Evolutionary conservation across 2,329 filamentous ascomycete genomes (phyloP), one percentile per base, ranked within the genome.

Genomic region (Fusarium goolgardi): DNA sequence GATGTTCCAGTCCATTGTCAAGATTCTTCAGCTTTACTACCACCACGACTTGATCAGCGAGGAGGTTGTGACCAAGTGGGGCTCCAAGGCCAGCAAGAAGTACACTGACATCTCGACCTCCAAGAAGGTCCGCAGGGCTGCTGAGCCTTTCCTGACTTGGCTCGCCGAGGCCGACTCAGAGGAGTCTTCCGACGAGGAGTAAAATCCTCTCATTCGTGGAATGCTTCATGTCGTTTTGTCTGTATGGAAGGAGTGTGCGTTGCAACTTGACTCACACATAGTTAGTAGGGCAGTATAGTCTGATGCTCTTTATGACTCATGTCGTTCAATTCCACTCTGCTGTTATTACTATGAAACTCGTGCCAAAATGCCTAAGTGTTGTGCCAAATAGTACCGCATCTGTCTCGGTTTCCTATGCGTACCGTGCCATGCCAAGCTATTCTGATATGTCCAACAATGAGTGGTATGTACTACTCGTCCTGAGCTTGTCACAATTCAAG

Each of bases 11-110:
- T 83, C 92, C 77, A 86, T 98, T 65, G 91, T 94, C 69, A 93
- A 93, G 80, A 92, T 99, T 74, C 86, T 99, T 68, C 88, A 97
- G 79, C 87, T 91, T 75, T 91, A 95, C 82, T 99, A 98, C 81
- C 88, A 97, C 81, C 86, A 93, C 75, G 96, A 99, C 72, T 86
- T 99, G 56, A 84, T 97, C 74, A 89, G 86, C 52, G 96, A 99
- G 83, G 94, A 97, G 68, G 88, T 94, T 18, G 88, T 97, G 77
- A 92, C 90, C 81, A 90, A 91, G 73, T 99, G 96, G 95, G 95
- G 94, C 70, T 86, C 88, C 77, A 97, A 96, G 86, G 94, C 95
- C 62, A 97, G 93, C 88, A 97, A 97, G 90, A 97, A 97, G 85
- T 98, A 98, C 79, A 92, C 96, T 73, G 95, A 98, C 78, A 81